phyloP scores from a whole-genome alignment of 202 grass and related monocot species.

The Digitaria exilis region DNA sequence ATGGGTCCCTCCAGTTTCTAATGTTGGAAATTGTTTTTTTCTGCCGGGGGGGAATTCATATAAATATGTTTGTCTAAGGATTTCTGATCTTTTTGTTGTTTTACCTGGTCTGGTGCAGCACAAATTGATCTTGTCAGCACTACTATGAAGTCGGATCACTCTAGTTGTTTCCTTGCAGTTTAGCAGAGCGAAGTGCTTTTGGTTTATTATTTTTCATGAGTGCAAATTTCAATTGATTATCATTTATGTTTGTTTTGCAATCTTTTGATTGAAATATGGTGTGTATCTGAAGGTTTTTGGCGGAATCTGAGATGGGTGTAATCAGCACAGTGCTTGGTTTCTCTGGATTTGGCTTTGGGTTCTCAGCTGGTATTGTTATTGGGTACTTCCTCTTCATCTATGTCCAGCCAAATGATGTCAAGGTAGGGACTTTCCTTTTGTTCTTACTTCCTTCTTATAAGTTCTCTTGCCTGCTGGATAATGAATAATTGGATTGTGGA shows the following conservation, averaged over 20 bases:
- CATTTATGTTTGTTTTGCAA: slow-evolving; percentile 30
- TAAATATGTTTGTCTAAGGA: slow-evolving; percentile 10
- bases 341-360: slow-evolving; percentile 81
- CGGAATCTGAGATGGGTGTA: slow-evolving; percentile 57
- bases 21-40: slow-evolving; percentile 28
- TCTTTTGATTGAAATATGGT: slow-evolving; percentile 7
- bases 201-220: background rate
- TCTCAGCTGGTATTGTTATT: slow-evolving; percentile 71
- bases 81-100: background rate
- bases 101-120: background rate
- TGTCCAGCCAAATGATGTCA: slow-evolving; percentile 79
- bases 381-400: slow-evolving; percentile 90
- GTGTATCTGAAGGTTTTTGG: slow-evolving; percentile 38
- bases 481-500: slow-evolving; percentile 1
- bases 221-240: slow-evolving; percentile 11
- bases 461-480: background rate
- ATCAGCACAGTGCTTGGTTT: slow-evolving; percentile 81
- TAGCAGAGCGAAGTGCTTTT: background rate
- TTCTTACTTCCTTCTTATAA: background rate
- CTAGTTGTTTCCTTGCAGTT: slow-evolving; percentile 24
- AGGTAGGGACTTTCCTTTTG: slow-evolving; percentile 62
- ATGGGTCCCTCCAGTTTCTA: slow-evolving; percentile 31
- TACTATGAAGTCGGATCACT: background rate
- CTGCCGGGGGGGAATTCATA: background rate
- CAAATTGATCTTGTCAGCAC: slow-evolving; percentile 23